Conservation (phyloP, 345 rosid species). For the Sonneratia caseolaris region DNA sequence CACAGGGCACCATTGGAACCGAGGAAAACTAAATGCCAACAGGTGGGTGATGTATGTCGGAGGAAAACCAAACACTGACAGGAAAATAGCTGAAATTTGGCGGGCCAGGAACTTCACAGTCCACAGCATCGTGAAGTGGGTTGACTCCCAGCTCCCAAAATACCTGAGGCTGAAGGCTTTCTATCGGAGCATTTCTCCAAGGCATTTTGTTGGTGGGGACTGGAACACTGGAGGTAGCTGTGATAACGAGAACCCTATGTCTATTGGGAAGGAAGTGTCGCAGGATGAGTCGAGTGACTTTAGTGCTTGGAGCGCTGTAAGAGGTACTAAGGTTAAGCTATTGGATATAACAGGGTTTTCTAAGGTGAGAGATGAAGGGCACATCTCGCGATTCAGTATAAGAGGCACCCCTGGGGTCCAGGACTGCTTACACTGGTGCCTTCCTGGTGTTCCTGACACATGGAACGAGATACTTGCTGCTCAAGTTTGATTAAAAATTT, state of each 20-base stretch:
- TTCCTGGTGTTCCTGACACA: conserved; percentile 43
- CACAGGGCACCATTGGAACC: conserved; percentile 55
- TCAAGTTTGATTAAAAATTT: conserved; percentile 7
- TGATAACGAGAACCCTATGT: conserved; percentile 28
- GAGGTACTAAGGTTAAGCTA: conserved; percentile 19
- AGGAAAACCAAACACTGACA: conserved; percentile 26
- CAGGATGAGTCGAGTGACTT: conserved; percentile 17
- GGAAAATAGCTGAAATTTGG: conserved; percentile 18
- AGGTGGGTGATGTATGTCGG: conserved; percentile 44
- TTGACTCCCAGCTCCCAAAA: conserved; percentile 28
- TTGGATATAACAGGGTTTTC: conserved; percentile 22
- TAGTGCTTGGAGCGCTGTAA: conserved; percentile 13
- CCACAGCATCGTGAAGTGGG: conserved; percentile 39
- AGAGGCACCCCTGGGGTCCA: conserved; percentile 8
- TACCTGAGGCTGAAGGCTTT: conserved; percentile 28
- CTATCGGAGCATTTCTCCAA: conserved; percentile 36
- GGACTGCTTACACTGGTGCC: conserved; percentile 41
- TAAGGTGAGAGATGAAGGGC: conserved; percentile 28
- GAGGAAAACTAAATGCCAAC: conserved; percentile 30
- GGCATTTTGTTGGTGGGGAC: conserved; percentile 39
- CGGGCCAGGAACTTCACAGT: conserved; percentile 39
- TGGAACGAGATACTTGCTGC: conserved; percentile 44
- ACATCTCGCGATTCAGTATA: conserved; percentile 18
- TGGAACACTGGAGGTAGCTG: conserved; percentile 49
- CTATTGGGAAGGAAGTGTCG: conserved; percentile 29